Conservation (phyloP, 148 eudicot genomes). For the Polygonum aviculare region DNA sequence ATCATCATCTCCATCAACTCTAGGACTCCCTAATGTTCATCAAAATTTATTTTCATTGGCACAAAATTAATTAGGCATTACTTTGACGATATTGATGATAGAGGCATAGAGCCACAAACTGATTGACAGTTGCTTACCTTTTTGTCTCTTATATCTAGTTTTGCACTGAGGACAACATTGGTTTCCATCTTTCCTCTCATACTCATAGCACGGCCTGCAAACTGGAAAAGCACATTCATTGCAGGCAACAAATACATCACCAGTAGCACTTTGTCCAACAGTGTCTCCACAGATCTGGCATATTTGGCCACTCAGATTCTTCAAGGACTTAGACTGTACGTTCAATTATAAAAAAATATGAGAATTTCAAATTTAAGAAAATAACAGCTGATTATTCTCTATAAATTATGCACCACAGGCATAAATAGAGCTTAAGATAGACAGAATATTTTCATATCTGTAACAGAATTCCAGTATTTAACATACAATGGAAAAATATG, state of each 20-base stretch:
- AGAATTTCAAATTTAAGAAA: background rate
- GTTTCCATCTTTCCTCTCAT: slow-evolving; percentile 70
- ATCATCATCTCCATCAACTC: slow-evolving; percentile 70
- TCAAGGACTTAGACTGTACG: slow-evolving; percentile 57
- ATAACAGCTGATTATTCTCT: background rate
- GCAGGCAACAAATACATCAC: slow-evolving; percentile 71
- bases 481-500: background rate
- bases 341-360: background rate
- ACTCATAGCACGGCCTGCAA: slow-evolving; percentile 67
- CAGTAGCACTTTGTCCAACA: slow-evolving; percentile 46
- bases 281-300: slow-evolving; percentile 80
- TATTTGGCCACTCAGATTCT: slow-evolving; percentile 61
- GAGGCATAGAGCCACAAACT: background rate
- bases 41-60: background rate
- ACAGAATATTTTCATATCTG: background rate
- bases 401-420: background rate
- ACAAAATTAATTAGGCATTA: background rate
- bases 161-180: slow-evolving; percentile 73
- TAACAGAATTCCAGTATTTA: background rate
- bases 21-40: slow-evolving; percentile 40
- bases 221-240: slow-evolving; percentile 76
- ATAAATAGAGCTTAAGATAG: background rate
- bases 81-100: background rate
- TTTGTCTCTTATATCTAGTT: slow-evolving; percentile 60
- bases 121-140: slow-evolving; percentile 26